Evolutionary conservation across 352 stramenopile genomes (phyloP).

Genomic region (Pythium scleroteichum): DNA sequence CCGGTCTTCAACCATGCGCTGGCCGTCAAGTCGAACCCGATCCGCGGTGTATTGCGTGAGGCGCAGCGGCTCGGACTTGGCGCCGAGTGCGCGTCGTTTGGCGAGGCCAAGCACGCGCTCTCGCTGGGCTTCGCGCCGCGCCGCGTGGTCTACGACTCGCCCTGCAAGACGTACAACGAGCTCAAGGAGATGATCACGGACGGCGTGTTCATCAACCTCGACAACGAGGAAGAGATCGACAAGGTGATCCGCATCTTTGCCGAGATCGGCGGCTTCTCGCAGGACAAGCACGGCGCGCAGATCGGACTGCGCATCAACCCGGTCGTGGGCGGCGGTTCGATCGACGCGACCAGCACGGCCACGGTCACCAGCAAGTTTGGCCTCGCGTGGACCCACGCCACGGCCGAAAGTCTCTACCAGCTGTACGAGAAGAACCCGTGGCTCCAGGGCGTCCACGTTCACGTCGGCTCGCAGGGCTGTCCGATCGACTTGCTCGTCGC

Average conservation of each 20-base stretch:
- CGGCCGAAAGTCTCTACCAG: conserved; percentile 45
- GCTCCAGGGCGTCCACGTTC: conserved; percentile 88
- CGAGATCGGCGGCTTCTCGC: conserved; percentile 31
- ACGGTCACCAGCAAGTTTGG: conserved; percentile 92
- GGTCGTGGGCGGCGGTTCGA: conserved; percentile 86
- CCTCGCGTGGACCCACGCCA: conserved; percentile 64
- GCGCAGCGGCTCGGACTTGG: conserved; percentile 54
- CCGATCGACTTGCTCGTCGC: conserved; percentile 80
- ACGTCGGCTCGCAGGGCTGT: conserved; percentile 89
- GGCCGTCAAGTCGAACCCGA: conserved; percentile 82
- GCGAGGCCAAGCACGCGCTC: conserved; percentile 78
- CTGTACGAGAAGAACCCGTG: conserved; percentile 74
- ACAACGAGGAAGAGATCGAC: conserved; percentile 90
- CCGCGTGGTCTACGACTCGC: conserved; percentile 90
- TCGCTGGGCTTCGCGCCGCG: conserved; percentile 69
- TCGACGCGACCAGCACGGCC: conserved; percentile 84
- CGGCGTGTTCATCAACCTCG: conserved; percentile 90
- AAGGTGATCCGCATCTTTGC: conserved; percentile 69
- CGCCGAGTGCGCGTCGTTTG: conserved; percentile 82
- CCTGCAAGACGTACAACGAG: conserved; percentile 89
- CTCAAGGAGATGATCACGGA: conserved; percentile 73
- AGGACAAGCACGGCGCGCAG: conserved; percentile 41
- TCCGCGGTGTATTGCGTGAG: conserved; percentile 60
- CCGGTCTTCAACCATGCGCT: conserved; percentile 73
- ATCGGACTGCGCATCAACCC: conserved; percentile 93